Conservation (phyloP, 2,329 filamentous ascomycete species). For the Cladophialophora bantiana region DNA sequence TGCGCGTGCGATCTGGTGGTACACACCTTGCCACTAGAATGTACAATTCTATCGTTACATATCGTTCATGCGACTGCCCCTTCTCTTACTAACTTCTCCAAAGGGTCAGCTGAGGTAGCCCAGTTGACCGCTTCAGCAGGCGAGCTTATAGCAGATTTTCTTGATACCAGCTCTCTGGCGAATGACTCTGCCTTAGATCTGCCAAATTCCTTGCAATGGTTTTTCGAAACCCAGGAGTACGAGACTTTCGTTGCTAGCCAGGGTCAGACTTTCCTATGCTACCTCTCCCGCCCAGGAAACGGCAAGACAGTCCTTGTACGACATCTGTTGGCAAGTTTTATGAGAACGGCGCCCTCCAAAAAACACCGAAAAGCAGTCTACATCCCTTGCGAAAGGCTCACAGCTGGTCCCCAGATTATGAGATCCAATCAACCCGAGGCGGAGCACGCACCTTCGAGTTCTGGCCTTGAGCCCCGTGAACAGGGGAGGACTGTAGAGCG, state of each 20-base stretch:
- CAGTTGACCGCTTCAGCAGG: constrained; percentile 3
- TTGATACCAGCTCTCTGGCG: not conserved
- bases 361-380: constrained; percentile 4
- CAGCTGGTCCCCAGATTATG: not conserved
- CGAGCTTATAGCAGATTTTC: not conserved
- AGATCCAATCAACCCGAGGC: not conserved
- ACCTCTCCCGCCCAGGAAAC: not conserved
- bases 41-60: not conserved
- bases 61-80: not conserved
- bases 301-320: not conserved
- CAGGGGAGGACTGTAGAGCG: constrained; percentile 3
- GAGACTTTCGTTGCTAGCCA: not conserved
- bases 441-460: not conserved
- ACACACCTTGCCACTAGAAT: not conserved
- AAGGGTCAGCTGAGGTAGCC: not conserved
- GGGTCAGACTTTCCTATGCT: not conserved
- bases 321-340: not conserved
- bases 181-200: not conserved
- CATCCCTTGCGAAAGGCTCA: constrained; percentile 3
- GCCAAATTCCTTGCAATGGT: constrained; percentile 1
- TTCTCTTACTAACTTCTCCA: constrained; percentile 1
- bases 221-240: not conserved
- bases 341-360: not conserved
- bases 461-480: not conserved
- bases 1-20: not conserved